phyloP scores from a whole-genome alignment of 2,329 filamentous ascomycete genomes.

The Pseudogymnoascus sp. region DNA sequence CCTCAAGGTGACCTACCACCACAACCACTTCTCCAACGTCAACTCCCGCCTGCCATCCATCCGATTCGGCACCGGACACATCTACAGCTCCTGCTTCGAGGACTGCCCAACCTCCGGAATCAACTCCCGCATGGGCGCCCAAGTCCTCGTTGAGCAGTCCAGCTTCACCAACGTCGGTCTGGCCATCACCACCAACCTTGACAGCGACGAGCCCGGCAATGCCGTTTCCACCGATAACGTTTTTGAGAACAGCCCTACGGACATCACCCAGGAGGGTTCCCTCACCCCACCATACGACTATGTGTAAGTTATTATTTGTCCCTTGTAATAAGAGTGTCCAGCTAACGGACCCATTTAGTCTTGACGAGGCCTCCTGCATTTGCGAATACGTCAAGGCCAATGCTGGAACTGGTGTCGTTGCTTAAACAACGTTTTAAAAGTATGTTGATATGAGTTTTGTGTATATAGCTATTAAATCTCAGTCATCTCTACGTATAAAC shows the following conservation, averaged over 20 bases:
- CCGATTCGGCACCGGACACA: slow-evolving; percentile 60
- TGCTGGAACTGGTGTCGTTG: neutral
- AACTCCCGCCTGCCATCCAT: slow-evolving; percentile 57
- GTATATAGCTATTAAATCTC: neutral
- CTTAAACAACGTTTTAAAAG: neutral
- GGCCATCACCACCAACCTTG: slow-evolving; percentile 3
- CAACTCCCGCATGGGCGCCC: slow-evolving; percentile 50
- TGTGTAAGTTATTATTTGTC: neutral
- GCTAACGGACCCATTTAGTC: neutral
- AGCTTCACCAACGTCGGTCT: neutral
- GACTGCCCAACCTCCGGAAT: slow-evolving; percentile 42
- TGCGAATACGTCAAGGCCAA: neutral
- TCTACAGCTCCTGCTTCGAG: slow-evolving; percentile 46
- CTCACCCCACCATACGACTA: slow-evolving; percentile 18
- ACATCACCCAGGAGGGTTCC: slow-evolving; percentile 16
- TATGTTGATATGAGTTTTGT: neutral
- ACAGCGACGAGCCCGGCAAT: neutral
- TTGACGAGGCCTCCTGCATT: neutral
- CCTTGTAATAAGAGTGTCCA: neutral
- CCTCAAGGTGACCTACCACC: slow-evolving; percentile 56
- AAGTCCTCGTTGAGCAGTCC: slow-evolving; percentile 44
- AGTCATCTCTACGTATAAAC: neutral
- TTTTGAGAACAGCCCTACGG: slow-evolving; percentile 15
- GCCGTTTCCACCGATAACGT: neutral
- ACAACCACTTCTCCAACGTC: slow-evolving; percentile 60